Evolutionary conservation across 2,329 filamentous ascomycete genomes (phyloP), one percentile per base, ranked within the genome.

Genomic region (Colletotrichum sp.): DNA sequence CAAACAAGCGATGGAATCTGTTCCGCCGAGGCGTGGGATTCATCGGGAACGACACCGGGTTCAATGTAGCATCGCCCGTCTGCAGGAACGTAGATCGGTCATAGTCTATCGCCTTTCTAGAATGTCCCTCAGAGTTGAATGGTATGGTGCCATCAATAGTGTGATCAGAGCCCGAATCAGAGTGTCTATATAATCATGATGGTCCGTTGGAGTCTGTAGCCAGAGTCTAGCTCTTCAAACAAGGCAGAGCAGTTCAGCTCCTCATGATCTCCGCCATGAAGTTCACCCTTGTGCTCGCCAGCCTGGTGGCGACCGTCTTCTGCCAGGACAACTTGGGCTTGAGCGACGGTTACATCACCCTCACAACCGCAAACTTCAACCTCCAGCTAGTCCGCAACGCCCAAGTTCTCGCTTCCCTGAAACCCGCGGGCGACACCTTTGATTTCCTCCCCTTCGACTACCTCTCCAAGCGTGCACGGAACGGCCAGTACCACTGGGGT

Each of bases 401-500:
- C 5, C 87, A 89, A 56, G 86, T 89, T 3, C 84, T 91, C 1
- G 86, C 82, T 9, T 91, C 89, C 1, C 80, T 91, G 18, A 85
- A 81, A 9, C 83, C 88, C 6, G 78, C 82, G 0, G 83, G 82
- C 3, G 79, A 81, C 9, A 72, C 81, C 0, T 92, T 91, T 76
- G 88, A 92, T 80, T 92, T 91, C 77, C 84, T 90, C 4, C 90
- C 90, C 0, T 88, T 84, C 8, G 90, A 91, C 78, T 81, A 87
- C 61, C 84, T 92, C 6, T 76, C 84, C 0, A 81, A 82, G 13
- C 85, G 90, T 15, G 85, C 88, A 8, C 84, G 84, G 15, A 87
- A 91, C 75, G 87, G 88, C 4, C 88, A 91, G 74, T 91, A 92
- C 76, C 91, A 92, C 80, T 89, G 88, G 79, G 91, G 90, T 6